Percentiles rank a stretch among this genome's conserved stretches.
Conservation (phyloP, 768 basidiomycete species). For the Macrocybe gigantea region DNA sequence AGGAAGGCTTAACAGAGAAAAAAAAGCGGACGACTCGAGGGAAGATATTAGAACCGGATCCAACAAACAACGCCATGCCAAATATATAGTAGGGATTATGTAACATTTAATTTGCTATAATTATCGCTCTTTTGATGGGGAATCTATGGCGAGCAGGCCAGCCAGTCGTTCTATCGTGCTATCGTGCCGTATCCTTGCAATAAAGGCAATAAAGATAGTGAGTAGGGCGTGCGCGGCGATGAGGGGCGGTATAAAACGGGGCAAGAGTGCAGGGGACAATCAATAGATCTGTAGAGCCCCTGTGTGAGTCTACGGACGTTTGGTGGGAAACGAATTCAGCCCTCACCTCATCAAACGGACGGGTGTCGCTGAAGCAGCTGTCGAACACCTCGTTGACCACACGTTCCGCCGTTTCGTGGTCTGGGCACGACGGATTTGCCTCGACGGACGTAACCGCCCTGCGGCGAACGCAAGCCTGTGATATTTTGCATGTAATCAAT, state of each 20-base stretch:
- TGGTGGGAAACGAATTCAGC: neutral
- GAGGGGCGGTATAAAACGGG: too few species aligned
- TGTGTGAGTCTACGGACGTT: neutral
- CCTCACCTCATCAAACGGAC: constrained; percentile 93
- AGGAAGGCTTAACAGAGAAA: constrained; percentile 9
- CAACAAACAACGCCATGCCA: neutral
- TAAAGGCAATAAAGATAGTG: too few species aligned
- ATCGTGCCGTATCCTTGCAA: too few species aligned
- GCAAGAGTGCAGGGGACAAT: neutral
- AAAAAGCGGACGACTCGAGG: constrained; percentile 9
- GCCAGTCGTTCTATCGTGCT: too few species aligned
- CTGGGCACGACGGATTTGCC: constrained; percentile 76
- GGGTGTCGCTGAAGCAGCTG: constrained; percentile 90
- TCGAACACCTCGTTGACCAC: constrained; percentile 98
- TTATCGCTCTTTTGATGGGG: too few species aligned
- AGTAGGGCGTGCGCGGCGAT: too few species aligned
- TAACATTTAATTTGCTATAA: too few species aligned
- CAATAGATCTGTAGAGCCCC: constrained; percentile 14
- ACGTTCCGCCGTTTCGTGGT: constrained; percentile 70
- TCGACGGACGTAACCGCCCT: constrained; percentile 79
- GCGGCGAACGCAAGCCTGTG: constrained; percentile 83
- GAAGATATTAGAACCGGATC: constrained; percentile 2
- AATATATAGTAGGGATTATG: constrained; percentile 19
- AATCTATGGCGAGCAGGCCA: too few species aligned
- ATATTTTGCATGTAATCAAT: constrained; percentile 7